A percentile compares a stretch with the other conserved stretches of the same genome.
These are phyloP conservation scores for Daldinia bambusicola DNA, from an alignment of 495 filamentous ascomycete species.

Conservation along the genomic window DNA sequence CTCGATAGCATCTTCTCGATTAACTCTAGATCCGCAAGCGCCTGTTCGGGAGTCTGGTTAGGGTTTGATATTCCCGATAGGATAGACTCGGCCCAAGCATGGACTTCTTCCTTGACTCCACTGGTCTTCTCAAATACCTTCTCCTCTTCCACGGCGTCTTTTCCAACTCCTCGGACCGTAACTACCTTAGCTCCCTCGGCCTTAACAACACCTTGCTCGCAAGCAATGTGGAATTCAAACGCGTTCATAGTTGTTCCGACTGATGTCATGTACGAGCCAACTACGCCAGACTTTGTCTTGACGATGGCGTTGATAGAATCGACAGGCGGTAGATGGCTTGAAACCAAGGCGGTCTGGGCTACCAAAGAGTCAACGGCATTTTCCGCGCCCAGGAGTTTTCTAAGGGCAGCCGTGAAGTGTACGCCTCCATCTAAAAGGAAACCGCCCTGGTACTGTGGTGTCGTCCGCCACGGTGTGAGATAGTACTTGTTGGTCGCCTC, in stretches of 20 bases:
- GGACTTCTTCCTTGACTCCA: conserved; percentile 74
- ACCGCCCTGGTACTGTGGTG: conserved; percentile 76
- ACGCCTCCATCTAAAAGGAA: conserved; percentile 83
- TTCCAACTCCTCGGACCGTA: conserved; percentile 55
- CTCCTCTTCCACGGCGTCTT: conserved; percentile 54
- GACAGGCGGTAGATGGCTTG: conserved; percentile 74
- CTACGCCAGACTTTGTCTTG: conserved; percentile 68
- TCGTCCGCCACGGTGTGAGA: conserved; percentile 79
- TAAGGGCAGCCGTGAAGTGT: conserved; percentile 72
- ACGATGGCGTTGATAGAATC: conserved; percentile 76
- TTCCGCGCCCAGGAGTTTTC: conserved; percentile 68
- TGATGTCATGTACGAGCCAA: conserved; percentile 67
- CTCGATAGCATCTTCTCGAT: conserved; percentile 72
- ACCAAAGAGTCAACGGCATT: conserved; percentile 61
- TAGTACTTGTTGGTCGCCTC: conserved; percentile 57
- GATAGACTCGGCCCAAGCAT: conserved; percentile 71
- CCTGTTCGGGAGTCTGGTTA: conserved; percentile 71
- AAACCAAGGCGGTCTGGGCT: conserved; percentile 67
- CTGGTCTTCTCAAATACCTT: conserved; percentile 65
- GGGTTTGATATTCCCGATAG: conserved; percentile 58
- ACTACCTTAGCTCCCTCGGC: conserved; percentile 50
- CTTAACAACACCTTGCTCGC: conserved; percentile 65
- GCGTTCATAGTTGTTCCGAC: conserved; percentile 70
- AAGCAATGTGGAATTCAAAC: conserved; percentile 61
- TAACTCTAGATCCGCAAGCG: conserved; percentile 75